Evolutionary conservation across 495 filamentous ascomycete species (phyloP).

Genomic region (Bathelium albidoporum): DNA sequence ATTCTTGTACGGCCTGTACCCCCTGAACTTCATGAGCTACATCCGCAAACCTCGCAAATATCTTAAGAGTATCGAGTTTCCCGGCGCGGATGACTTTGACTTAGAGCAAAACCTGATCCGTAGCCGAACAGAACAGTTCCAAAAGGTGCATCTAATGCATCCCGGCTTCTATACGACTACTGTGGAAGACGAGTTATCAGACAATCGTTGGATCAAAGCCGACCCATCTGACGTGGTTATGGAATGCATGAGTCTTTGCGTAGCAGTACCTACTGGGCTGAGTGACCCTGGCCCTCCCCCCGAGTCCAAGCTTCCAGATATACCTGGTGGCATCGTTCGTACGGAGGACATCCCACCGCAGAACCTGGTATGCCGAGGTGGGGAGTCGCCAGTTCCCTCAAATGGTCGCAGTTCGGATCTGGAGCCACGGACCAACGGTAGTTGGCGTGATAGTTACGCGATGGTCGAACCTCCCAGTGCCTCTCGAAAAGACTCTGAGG

Average conservation of each 20-base stretch:
- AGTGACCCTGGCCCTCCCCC: constrained; percentile 29
- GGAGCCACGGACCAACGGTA: constrained; percentile 10
- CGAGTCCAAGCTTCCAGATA: constrained; percentile 25
- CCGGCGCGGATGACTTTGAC: constrained; percentile 57
- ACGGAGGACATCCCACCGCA: constrained; percentile 32
- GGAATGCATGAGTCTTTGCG: constrained; percentile 50
- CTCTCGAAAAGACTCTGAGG: constrained; percentile 26
- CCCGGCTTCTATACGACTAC: constrained; percentile 64
- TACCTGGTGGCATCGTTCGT: constrained; percentile 28
- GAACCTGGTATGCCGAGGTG: constrained; percentile 15
- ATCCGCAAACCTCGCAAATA: constrained; percentile 65
- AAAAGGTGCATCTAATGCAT: constrained; percentile 57
- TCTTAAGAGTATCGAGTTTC: constrained; percentile 50
- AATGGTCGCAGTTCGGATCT: background rate
- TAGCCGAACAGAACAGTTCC: constrained; percentile 54
- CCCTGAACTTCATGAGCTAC: constrained; percentile 69
- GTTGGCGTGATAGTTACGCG: constrained; percentile 34
- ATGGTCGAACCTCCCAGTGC: background rate
- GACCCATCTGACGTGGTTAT: constrained; percentile 62
- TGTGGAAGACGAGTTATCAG: constrained; percentile 58
- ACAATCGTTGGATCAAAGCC: constrained; percentile 62
- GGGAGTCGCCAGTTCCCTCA: background rate
- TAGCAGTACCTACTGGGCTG: constrained; percentile 26
- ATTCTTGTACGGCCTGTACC: constrained; percentile 66
- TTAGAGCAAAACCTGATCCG: constrained; percentile 61